phyloP scores from a whole-genome alignment of 2,329 filamentous ascomycete species.

The Ophioceras dolichostomum region DNA sequence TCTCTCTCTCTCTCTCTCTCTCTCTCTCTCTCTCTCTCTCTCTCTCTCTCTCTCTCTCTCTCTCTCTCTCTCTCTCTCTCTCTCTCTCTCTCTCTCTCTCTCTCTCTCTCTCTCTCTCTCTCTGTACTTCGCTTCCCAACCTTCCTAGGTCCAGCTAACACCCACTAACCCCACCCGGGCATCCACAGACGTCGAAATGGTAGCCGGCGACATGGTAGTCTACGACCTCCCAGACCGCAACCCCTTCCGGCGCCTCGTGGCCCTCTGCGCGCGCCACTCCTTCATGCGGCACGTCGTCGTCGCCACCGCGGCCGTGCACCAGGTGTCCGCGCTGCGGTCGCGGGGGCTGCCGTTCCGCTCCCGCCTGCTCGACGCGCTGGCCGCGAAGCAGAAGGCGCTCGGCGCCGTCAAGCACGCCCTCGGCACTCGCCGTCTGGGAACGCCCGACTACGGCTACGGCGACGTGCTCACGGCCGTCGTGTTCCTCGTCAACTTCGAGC shows the following conservation, averaged over 20 bases:
- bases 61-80: too few relatives aligned
- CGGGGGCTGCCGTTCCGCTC: conserved; percentile 12
- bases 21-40: too few relatives aligned
- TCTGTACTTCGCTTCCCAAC: not conserved
- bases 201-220: not conserved
- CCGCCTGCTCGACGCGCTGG: conserved; percentile 28
- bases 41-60: too few relatives aligned
- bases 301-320: conserved; percentile 34
- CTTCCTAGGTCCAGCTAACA: too few relatives aligned
- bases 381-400: conserved; percentile 31
- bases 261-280: conserved; percentile 12
- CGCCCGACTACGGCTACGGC: conserved; percentile 21
- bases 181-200: not conserved
- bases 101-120: too few relatives aligned
- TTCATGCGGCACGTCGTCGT: conserved; percentile 33
- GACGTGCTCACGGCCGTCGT: conserved; percentile 31
- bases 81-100: too few relatives aligned
- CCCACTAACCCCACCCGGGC: not conserved
- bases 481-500: conserved; percentile 37
- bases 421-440: conserved; percentile 21
- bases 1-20: too few relatives aligned
- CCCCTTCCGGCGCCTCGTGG: not conserved
- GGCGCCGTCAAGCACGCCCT: conserved; percentile 26
- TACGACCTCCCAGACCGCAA: conserved; percentile 1
- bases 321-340: conserved; percentile 27